phyloP scores from a whole-genome alignment of 768 basidiomycete genomes.

The Albatrellus ellisii region DNA sequence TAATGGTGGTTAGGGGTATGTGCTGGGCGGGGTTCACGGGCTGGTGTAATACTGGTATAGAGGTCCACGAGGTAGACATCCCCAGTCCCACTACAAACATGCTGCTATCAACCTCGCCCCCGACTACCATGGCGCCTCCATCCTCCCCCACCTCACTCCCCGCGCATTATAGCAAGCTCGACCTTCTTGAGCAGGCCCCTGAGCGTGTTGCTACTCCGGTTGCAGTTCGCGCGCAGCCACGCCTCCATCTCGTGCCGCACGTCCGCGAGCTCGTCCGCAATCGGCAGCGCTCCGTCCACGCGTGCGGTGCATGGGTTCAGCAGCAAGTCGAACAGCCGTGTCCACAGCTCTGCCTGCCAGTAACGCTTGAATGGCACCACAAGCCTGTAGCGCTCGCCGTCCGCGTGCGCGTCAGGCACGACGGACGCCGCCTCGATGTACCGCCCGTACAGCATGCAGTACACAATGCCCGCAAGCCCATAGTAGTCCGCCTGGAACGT shows the following conservation, averaged over 20 bases:
- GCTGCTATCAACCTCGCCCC: no score
- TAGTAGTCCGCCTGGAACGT: slow-evolving; percentile 94
- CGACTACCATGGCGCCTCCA: not conserved
- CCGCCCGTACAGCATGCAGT: slow-evolving; percentile 94
- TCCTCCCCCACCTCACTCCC: slow-evolving; percentile 12
- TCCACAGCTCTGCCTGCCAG: slow-evolving; percentile 90
- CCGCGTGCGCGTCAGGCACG: slow-evolving; percentile 21
- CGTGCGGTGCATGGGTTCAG: slow-evolving; percentile 67
- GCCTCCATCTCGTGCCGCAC: slow-evolving; percentile 73
- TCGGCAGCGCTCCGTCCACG: slow-evolving; percentile 48
- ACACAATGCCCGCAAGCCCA: slow-evolving; percentile 88
- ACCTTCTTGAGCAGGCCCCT: slow-evolving; percentile 79
- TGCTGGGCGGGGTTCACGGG: no score
- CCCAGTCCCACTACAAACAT: no score
- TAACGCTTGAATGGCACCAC: slow-evolving; percentile 81
- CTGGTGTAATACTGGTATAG: no score
- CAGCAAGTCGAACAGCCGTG: slow-evolving; percentile 65
- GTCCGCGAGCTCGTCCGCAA: slow-evolving; percentile 50
- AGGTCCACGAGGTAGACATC: no score
- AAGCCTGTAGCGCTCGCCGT: slow-evolving; percentile 40
- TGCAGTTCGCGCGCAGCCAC: slow-evolving; percentile 82
- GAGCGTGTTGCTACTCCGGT: slow-evolving; percentile 67
- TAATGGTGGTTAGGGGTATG: no score
- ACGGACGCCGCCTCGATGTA: slow-evolving; percentile 74
- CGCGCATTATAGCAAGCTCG: slow-evolving; percentile 36